Percentiles rank a stretch among this genome's conserved stretches.
These are phyloP conservation scores for Glaciozyma antarctica DNA, from an alignment of 768 basidiomycete species.

Conservation along the genomic window DNA sequence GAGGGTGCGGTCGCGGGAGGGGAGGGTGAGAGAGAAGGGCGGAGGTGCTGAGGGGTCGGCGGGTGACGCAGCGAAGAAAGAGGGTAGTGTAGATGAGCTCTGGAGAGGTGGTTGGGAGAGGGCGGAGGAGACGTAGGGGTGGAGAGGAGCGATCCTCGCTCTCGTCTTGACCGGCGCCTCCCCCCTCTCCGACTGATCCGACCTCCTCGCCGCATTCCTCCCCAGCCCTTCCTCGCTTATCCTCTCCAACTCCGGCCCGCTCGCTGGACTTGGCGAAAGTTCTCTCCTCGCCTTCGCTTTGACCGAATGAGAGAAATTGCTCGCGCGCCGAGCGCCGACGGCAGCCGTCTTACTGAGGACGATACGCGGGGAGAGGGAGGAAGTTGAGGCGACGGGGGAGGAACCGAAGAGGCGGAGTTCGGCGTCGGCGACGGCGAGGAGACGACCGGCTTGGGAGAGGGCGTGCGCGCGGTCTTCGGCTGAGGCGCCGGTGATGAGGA, in stretches of 20 bases:
- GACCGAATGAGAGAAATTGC: background rate
- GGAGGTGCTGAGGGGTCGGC: background rate
- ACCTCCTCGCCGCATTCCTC: background rate
- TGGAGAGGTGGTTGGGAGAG: background rate
- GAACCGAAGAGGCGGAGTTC: background rate
- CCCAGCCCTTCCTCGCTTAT: background rate
- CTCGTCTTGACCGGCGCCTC: background rate
- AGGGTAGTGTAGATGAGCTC: background rate
- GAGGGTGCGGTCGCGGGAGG: background rate
- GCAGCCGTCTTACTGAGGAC: background rate
- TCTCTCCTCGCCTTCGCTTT: no score
- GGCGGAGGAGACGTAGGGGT: background rate
- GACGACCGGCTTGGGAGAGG: background rate
- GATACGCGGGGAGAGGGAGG: background rate
- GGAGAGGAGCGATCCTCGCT: background rate
- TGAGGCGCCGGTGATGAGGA: background rate
- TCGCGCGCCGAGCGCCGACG: background rate
- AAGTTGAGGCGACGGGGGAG: background rate
- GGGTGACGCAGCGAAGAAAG: background rate
- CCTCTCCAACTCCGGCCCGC: background rate
- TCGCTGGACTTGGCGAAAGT: background rate
- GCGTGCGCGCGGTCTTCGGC: background rate
- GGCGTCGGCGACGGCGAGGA: constrained; percentile 1
- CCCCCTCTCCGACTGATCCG: background rate
- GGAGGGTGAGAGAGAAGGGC: background rate